A percentile compares a stretch with the other conserved stretches of the same genome.
These are phyloP conservation scores for Bonia amplexicaulis DNA, from an alignment of 176 grass and related monocot species.

Conservation along the genomic window DNA sequence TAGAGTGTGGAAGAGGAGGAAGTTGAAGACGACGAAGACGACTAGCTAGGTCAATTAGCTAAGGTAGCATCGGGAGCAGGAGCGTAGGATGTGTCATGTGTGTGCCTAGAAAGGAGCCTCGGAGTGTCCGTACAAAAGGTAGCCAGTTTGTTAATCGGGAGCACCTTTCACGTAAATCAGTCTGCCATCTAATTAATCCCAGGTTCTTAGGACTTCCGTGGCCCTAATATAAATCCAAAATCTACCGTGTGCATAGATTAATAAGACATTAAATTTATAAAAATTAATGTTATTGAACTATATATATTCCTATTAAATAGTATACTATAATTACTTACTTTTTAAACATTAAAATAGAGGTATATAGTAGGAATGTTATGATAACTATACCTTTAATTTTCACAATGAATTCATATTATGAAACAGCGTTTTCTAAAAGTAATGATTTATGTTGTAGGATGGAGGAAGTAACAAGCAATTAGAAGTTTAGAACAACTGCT, in stretches of 20 bases:
- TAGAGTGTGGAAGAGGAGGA: neutral
- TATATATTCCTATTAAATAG: no score
- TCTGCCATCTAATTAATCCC: conserved; percentile 25
- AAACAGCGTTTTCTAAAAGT: no score
- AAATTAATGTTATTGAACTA: no score
- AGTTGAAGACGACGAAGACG: neutral
- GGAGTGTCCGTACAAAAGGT: conserved; percentile 36
- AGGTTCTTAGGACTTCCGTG: neutral
- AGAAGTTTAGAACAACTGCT: neutral
- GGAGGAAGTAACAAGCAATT: neutral
- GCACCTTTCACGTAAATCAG: conserved; percentile 48
- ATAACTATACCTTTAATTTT: no score
- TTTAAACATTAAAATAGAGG: no score
- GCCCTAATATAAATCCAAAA: no score
- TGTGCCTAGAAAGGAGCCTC: conserved; percentile 75
- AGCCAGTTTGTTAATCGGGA: conserved; percentile 37
- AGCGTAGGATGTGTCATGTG: conserved; percentile 96
- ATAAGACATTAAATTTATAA: no score
- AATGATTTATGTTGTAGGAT: no score
- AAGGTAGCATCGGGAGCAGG: conserved; percentile 71
- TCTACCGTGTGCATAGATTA: no score
- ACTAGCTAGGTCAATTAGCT: neutral
- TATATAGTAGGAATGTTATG: no score
- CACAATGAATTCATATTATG: no score
- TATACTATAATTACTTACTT: no score